These are phyloP conservation scores for Candida michaelii DNA, from an alignment of 805 yeast species.

Conservation along the genomic window DNA sequence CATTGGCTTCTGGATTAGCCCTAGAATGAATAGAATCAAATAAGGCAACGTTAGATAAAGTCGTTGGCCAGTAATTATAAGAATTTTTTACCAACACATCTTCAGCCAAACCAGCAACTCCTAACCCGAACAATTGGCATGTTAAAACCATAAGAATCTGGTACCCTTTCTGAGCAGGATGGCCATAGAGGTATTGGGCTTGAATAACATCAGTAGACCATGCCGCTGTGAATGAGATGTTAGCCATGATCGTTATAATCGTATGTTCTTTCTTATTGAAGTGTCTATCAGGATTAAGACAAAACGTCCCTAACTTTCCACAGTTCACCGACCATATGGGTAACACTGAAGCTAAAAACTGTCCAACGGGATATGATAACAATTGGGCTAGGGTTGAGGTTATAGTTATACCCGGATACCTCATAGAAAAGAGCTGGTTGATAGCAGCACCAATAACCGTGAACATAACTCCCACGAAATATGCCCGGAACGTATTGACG, in stretches of 20 bases:
- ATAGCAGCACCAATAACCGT: conserved; percentile 50
- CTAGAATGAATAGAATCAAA: conserved; percentile 26
- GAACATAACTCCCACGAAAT: conserved; percentile 51
- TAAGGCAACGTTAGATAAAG: conserved; percentile 29
- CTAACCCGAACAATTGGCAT: conserved; percentile 29
- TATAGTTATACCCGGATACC: conserved; percentile 47
- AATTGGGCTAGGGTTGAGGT: conserved; percentile 43
- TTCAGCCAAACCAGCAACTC: conserved; percentile 29
- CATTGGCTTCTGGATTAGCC: conserved; percentile 25
- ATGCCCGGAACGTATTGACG: conserved; percentile 52
- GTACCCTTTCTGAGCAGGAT: conserved; percentile 29
- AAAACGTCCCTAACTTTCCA: conserved; percentile 10
- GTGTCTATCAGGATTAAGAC: conserved; percentile 38
- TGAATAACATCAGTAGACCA: conserved; percentile 31
- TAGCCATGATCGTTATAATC: conserved; percentile 49
- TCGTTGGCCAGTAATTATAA: conserved; percentile 26
- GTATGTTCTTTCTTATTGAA: conserved; percentile 65
- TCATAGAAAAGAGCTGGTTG: conserved; percentile 54
- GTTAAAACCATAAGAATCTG: conserved; percentile 23
- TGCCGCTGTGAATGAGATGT: conserved; percentile 29
- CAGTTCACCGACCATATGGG: conserved; percentile 36
- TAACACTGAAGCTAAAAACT: conserved; percentile 29
- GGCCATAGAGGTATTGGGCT: conserved; percentile 22
- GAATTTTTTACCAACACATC: conserved; percentile 26
- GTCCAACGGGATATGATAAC: conserved; percentile 44